These are phyloP conservation scores for Apiospora aurea DNA, from an alignment of 2,329 filamentous ascomycete species.

Conservation along the genomic window DNA sequence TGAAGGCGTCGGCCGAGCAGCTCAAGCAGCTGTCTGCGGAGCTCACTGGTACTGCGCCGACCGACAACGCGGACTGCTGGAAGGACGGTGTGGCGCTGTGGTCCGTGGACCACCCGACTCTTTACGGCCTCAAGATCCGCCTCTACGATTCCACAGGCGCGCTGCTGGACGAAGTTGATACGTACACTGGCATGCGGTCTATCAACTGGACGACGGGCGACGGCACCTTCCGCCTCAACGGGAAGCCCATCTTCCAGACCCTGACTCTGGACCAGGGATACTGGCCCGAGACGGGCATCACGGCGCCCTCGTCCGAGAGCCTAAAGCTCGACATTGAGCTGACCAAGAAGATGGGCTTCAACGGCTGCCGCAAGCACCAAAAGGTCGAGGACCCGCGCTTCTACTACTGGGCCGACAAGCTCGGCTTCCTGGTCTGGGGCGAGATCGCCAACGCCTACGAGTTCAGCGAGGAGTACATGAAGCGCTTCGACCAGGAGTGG, in stretches of 20 bases:
- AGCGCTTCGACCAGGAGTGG: conserved; percentile 71
- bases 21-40: conserved; percentile 47
- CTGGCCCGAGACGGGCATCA: conserved; percentile 68
- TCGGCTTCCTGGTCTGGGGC: conserved; percentile 69
- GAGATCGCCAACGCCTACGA: conserved; percentile 72
- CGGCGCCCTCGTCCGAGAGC: conserved; percentile 56
- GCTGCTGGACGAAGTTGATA: conserved; percentile 63
- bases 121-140: conserved; percentile 63
- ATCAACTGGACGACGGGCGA: conserved; percentile 65
- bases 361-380: conserved; percentile 70
- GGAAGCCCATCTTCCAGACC: conserved; percentile 65
- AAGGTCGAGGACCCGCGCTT: conserved; percentile 69
- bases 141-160: conserved; percentile 52
- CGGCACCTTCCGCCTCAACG: conserved; percentile 65
- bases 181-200: conserved; percentile 66
- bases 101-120: conserved; percentile 64
- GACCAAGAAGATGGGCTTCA: conserved; percentile 67
- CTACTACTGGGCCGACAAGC: conserved; percentile 66
- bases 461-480: conserved; percentile 64
- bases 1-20: conserved; percentile 55
- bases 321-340: conserved; percentile 61
- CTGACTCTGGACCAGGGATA: conserved; percentile 69
- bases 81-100: conserved; percentile 65
- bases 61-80: conserved; percentile 52
- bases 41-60: conserved; percentile 43